Base-by-base conservation (phyloP, 306 rosid species). In the Canavalia gladiata region DNA sequence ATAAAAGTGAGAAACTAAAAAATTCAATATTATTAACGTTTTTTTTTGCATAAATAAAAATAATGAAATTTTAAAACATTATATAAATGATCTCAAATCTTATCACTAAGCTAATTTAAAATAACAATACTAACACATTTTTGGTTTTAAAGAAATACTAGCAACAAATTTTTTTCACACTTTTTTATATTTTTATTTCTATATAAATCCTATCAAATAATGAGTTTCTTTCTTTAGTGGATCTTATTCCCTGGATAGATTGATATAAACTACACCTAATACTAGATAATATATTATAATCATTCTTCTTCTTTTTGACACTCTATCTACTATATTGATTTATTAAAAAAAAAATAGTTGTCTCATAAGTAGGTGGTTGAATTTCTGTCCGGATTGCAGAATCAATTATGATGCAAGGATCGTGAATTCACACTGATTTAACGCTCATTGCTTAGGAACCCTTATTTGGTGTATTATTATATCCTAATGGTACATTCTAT, bases 331-430 rank as follows among this genome's bases (percentile, higher is more conserved):
- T 51, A 52, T 18, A 18, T 55, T 18, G 31, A 25, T 55, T 55
- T 55, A 25, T 25, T 55, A 55, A 7, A 57, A 55, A 57, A 55
- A 57, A 6, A 29, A 7, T 28, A 25, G 63, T 62, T 62, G 68
- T 34, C 68, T 62, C 68, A 62, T 62, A 12, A 33, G 33, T 33
- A 62, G 68, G 43, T 62, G 0, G 68, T 62, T 62, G 68, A 62
- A 43, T 62, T 62, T 62, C 8, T 62, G 41, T 11, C 43, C n/a
- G 2, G n/a, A 31, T 58, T 58, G 65, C 39, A 58, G 8, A 13
- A 58, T 58, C 65, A 58, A 58, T 58, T 13, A 3, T 3, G 39
- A 8, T 31, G n/a, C 3, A 8, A 58, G 65, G 39, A 58, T 57
- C 65, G 8, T 58, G 4, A 58, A 58, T 58, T 12, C 42, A 60